Evolutionary conservation across 305 asterid genomes (phyloP).

Genomic region (Plantago coronopus): DNA sequence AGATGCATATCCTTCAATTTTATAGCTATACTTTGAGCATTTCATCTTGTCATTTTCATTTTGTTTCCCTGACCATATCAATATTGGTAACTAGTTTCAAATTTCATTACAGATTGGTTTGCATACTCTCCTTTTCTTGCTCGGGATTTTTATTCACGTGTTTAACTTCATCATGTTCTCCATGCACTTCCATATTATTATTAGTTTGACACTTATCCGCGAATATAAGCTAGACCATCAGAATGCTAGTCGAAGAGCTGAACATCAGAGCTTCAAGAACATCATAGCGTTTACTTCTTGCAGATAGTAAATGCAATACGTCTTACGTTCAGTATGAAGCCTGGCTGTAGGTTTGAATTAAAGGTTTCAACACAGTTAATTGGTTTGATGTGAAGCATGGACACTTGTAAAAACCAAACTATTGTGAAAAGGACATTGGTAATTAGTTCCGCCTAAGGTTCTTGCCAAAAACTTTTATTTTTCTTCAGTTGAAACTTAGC

Average conservation of each 20-base stretch:
- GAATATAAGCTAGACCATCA: too few relatives aligned
- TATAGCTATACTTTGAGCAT: background rate
- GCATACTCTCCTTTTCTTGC: too few relatives aligned
- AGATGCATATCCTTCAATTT: background rate
- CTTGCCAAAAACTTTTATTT: background rate
- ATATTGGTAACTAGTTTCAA: too few relatives aligned
- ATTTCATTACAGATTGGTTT: too few relatives aligned
- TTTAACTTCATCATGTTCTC: too few relatives aligned
- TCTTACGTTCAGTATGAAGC: background rate
- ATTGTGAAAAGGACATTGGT: background rate
- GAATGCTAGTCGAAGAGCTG: background rate
- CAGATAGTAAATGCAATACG: background rate
- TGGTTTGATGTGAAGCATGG: background rate
- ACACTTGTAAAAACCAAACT: background rate
- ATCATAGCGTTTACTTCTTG: too few relatives aligned
- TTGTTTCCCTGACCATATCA: too few relatives aligned
- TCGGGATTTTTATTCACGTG: too few relatives aligned
- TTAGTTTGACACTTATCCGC: too few relatives aligned
- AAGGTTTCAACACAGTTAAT: background rate
- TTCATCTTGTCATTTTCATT: too few relatives aligned
- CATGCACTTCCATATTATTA: too few relatives aligned
- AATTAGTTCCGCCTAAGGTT: background rate
- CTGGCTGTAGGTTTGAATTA: background rate
- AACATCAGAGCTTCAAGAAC: background rate
- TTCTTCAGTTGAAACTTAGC: background rate